Base-by-base conservation (phyloP, 1,284 basidiomycete species). In the Ceratobasidium sp. region DNA sequence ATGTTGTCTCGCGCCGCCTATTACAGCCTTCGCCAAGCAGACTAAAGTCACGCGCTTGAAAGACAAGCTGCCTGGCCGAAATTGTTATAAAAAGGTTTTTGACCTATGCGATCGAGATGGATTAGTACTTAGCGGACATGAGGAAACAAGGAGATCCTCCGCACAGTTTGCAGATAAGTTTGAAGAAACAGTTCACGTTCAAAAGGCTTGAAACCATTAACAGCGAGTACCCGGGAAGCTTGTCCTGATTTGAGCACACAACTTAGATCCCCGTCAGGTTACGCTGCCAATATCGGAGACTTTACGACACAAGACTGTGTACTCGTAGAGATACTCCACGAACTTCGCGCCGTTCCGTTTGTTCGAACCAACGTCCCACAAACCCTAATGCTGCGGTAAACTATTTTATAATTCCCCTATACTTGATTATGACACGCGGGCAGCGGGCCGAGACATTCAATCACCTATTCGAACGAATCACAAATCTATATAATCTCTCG, bases 361-460 rank as follows among this genome's bases (percentile, higher is more conserved):
- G 89, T 91, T n/a, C 86, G 88, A 66, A 92, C 90, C 0, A 92
- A 93, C 75, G 84, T 91, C n/a, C 90, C 90, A 0, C 91, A 91
- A 79, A 89, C 89, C 2, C 80, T 91, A 22, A 87, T 89, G 87
- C 88, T 88, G 69, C 57, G n/a, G 51, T 54, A 62, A 36, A 33
- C 9, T n/a, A 62, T 41, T 11, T 50, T 54, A 47, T 27, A 44
- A 14, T 11, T 73, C 41, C 59, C 31, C 36, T 2, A 15, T 75
- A 64, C 19, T 51, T 19, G 14, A 17, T 29, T 17, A 17, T 22
- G 27, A 15, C 56, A 27, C 17, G 56, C 15, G 24, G 17, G 22
- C 47, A 27, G 89, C 90, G 87, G 87, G 82, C 83, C 1, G 90
- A 91, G 79, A 88, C 89, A 0, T 86, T 83, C 78, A 90, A 90